These are phyloP conservation scores for Cronartium ribicola DNA, from an alignment of 1,284 basidiomycete genomes.

Conservation along the genomic window DNA sequence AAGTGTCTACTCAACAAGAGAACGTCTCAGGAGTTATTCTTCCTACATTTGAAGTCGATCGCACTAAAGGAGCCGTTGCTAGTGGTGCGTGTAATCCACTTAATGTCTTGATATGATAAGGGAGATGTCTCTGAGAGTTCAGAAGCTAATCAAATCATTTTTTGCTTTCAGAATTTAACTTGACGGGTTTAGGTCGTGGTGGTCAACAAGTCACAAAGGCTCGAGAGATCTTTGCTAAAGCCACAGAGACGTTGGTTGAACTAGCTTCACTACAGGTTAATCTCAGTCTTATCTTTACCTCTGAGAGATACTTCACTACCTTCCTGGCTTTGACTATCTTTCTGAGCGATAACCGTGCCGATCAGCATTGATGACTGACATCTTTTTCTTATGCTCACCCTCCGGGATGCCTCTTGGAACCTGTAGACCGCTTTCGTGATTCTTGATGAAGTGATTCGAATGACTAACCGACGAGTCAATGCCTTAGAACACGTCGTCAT, in stretches of 20 bases:
- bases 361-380: background rate
- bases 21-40: slow-evolving; percentile 98
- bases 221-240: slow-evolving; percentile 94
- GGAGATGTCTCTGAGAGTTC: background rate
- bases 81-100: slow-evolving; percentile 9
- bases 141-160: slow-evolving; percentile 2
- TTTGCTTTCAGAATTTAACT: slow-evolving; percentile 73
- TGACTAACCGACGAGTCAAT: slow-evolving; percentile 96
- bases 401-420: background rate
- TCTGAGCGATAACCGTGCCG: background rate
- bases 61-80: slow-evolving; percentile 63
- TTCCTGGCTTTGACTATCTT: background rate
- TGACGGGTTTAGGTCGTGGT: slow-evolving; percentile 95
- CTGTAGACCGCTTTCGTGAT: slow-evolving; percentile 93
- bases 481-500: slow-evolving; percentile 98
- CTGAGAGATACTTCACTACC: no score
- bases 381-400: background rate
- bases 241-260: slow-evolving; percentile 93
- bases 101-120: no score
- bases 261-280: slow-evolving; percentile 73
- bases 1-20: slow-evolving; percentile 91
- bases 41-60: slow-evolving; percentile 87
- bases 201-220: slow-evolving; percentile 92
- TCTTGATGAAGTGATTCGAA: slow-evolving; percentile 96
- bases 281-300: no score